These are phyloP conservation scores for Aspergillus clavatus DNA, from an alignment of 2,329 filamentous ascomycete genomes.

Conservation along the genomic window DNA sequence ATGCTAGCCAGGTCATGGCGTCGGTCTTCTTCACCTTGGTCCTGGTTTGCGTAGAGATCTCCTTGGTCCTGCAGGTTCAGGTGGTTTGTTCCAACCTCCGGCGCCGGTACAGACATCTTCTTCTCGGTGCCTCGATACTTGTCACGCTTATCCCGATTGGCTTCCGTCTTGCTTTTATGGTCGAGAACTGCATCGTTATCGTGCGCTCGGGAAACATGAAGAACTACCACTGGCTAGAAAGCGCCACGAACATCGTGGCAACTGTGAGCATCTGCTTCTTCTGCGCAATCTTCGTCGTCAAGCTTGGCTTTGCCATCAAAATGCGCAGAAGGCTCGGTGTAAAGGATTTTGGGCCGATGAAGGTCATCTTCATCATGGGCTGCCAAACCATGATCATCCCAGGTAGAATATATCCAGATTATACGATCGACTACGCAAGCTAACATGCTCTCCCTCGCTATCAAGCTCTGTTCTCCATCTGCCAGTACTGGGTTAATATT, in stretches of 20 bases:
- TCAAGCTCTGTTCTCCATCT: constrained; percentile 56
- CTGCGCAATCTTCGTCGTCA: constrained; percentile 57
- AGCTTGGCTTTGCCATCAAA: constrained; percentile 55
- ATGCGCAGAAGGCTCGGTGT: constrained; percentile 54
- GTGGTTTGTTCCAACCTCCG: constrained; percentile 55
- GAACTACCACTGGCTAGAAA: constrained; percentile 38
- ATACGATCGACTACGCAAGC: too few species aligned
- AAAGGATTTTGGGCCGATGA: constrained; percentile 59
- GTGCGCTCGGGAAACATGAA: constrained; percentile 25
- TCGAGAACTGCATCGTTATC: constrained; percentile 46
- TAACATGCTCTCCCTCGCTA: not conserved
- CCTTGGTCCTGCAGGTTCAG: constrained; percentile 59
- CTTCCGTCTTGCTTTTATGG: constrained; percentile 50
- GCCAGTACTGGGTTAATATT: constrained; percentile 50
- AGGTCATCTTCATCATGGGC: constrained; percentile 63
- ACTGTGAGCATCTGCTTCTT: constrained; percentile 59
- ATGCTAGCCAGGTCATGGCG: constrained; percentile 46
- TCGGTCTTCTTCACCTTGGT: constrained; percentile 51
- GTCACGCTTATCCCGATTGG: constrained; percentile 50
- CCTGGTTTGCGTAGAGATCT: constrained; percentile 52
- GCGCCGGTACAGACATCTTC: constrained; percentile 38
- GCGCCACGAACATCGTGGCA: constrained; percentile 47
- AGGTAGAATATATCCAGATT: too few species aligned
- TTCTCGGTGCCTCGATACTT: constrained; percentile 46
- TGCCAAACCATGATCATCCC: constrained; percentile 63